Evolutionary conservation across 345 rosid genomes (phyloP).

Genomic region (Corymbia maculata): DNA sequence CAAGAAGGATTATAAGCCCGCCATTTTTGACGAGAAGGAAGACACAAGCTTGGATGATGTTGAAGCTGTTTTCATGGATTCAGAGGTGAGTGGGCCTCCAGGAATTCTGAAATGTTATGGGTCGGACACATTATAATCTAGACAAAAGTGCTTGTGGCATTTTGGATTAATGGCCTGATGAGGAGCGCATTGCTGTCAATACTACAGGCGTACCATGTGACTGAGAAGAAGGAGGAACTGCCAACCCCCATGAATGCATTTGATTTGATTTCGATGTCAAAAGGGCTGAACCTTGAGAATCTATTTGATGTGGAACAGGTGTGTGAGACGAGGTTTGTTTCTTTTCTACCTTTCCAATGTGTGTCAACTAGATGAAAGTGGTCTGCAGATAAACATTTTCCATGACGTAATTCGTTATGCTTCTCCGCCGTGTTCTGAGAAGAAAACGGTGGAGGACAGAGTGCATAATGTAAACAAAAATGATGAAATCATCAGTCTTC

Average conservation of each 20-base stretch:
- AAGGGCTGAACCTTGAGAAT: slow-evolving; percentile 79
- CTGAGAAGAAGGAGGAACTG: slow-evolving; percentile 74
- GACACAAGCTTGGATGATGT: slow-evolving; percentile 78
- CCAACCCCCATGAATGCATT: slow-evolving; percentile 87
- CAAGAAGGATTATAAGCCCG: slow-evolving; percentile 70
- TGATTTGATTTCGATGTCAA: slow-evolving; percentile 91
- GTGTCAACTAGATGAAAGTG: not conserved
- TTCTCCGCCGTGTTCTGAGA: not conserved
- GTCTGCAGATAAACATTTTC: not conserved
- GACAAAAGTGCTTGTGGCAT: not conserved
- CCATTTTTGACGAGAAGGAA: slow-evolving; percentile 66
- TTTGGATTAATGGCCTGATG: not conserved
- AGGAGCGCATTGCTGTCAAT: not conserved
- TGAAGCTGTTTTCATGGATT: slow-evolving; percentile 90
- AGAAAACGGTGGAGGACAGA: not conserved
- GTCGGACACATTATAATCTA: not conserved
- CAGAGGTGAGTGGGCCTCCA: slow-evolving; percentile 40
- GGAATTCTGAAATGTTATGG: not conserved
- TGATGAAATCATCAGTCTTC: not conserved
- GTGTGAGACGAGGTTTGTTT: not conserved
- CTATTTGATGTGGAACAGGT: slow-evolving; percentile 86
- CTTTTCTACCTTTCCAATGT: not conserved
- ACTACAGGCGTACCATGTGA: slow-evolving; percentile 81
- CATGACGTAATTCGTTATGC: not conserved
- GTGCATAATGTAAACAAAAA: not conserved